phyloP scores from a whole-genome alignment of 2,329 filamentous ascomycete genomes.

The Davidsoniella virescens region DNA sequence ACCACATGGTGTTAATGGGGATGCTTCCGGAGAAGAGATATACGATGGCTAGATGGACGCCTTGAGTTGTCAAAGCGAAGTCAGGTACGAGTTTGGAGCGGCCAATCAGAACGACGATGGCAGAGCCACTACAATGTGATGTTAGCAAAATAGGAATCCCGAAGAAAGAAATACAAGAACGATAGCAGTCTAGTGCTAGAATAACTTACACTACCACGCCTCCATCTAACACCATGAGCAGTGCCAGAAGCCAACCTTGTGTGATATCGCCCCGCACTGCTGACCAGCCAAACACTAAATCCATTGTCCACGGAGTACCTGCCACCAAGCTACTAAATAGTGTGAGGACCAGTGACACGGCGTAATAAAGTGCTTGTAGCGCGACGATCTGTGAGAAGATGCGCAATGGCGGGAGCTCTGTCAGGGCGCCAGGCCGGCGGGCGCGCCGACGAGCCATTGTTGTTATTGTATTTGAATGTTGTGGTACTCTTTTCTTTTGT shows the following conservation, averaged over 20 bases:
- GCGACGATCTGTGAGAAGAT: conserved; percentile 43
- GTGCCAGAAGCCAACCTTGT: conserved; percentile 41
- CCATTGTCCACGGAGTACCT: conserved; percentile 35
- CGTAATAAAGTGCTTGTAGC: conserved; percentile 41
- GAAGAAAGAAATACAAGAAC: no score
- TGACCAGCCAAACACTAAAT: conserved; percentile 42
- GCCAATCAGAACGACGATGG: conserved; percentile 66
- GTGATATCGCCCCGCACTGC: conserved; percentile 45
- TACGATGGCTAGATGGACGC: conserved; percentile 63
- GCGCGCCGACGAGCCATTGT: conserved; percentile 41
- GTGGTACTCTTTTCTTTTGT: neutral
- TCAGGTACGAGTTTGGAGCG: conserved; percentile 91
- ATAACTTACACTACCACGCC: conserved; percentile 33
- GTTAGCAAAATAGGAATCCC: neutral
- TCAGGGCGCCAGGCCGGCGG: conserved; percentile 41
- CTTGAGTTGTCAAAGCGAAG: conserved; percentile 79
- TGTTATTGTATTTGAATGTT: neutral
- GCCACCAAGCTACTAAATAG: conserved; percentile 43
- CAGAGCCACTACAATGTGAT: conserved; percentile 48
- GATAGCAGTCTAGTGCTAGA: neutral
- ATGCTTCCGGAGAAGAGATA: conserved; percentile 62
- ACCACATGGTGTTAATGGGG: conserved; percentile 74
- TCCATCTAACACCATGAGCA: conserved; percentile 41
- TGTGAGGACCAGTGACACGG: conserved; percentile 32
- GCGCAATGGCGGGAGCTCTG: conserved; percentile 43